Evolutionary conservation across 108 stramenopile species (phyloP), one percentile per base, ranked within the genome.

Genomic region (Phaeodactylum tricornutum): DNA sequence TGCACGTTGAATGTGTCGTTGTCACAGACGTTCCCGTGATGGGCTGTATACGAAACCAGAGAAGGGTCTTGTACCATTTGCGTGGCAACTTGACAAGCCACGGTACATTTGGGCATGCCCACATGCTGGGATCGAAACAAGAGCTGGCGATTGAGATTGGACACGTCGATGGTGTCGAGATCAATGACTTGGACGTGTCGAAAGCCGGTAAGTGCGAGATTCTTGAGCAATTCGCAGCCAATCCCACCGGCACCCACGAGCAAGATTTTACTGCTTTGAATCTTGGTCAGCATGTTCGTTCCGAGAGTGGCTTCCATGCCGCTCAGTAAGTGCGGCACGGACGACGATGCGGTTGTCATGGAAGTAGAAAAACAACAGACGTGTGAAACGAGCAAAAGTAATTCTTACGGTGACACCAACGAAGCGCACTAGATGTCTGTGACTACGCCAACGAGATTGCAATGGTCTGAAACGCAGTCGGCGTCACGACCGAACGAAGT

Each of bases 91-190:
- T 86, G 60, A 52, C 66, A 66, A 26, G 81, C 91, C 8, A 85
- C 85, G 2, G 61, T 60, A 36, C 91, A 92, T 49, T 90, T 91
- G 41, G 92, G 68, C 67, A 65, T 65, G 0, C 88, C 92, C 21
- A 90, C 87, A 53, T 90, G 87, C 16, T 79, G 68, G 24, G 64
- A 42, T 16, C 97, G 77, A 59, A 95, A 98, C 0, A 95, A 71
- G 28, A 95, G 85, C 55, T 96, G 96, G 41, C 98, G 81, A 71
- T 99, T 99, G 48, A 99, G 66, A 67, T 99, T 99, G 38, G 90
- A 91, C 15, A 99, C 83, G 62, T 99, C 98, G 59, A 99, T 98
- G 35, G 97, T 94, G 57, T 99, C 98, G 31, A 99, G 55, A 72
- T 99, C 98, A 55, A 97, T 92, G 22, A 96, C 87, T 48, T 93